phyloP scores from a whole-genome alignment of 2,329 filamentous ascomycete species.

The Botrytis porri region DNA sequence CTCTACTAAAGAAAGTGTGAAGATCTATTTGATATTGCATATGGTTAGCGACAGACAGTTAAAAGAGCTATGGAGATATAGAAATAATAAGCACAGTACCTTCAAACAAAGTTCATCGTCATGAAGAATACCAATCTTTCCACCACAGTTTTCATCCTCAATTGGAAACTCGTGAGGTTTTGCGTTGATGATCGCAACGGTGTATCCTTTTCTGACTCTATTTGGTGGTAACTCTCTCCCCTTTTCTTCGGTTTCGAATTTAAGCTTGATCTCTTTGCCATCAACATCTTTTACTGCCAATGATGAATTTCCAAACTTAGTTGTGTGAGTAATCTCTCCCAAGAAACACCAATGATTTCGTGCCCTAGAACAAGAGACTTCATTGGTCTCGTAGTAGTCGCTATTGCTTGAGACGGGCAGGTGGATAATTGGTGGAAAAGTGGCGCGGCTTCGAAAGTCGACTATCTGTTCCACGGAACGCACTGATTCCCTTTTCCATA shows the following conservation, averaged over 20 bases:
- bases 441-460: conserved; percentile 25
- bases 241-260: conserved; percentile 34
- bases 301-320: conserved; percentile 29
- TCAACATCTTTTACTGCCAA: conserved; percentile 34
- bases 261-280: conserved; percentile 30
- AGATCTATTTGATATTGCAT: conserved; percentile 22
- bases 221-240: conserved; percentile 32
- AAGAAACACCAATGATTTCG: conserved; percentile 29
- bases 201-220: conserved; percentile 25
- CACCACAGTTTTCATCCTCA: not conserved
- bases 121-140: conserved; percentile 24
- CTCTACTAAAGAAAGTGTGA: conserved; percentile 25
- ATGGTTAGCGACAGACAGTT: not conserved
- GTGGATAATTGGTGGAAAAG: conserved; percentile 28
- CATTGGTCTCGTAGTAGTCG: conserved; percentile 25
- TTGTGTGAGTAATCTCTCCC: conserved; percentile 27
- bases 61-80: not conserved
- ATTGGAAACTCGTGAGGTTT: conserved; percentile 21
- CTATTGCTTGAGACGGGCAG: conserved; percentile 24
- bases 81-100: conserved; percentile 20
- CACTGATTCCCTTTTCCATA: conserved; percentile 28
- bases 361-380: conserved; percentile 17
- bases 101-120: conserved; percentile 26
- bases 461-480: conserved; percentile 17
- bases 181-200: conserved; percentile 29